Evolutionary conservation across 2,329 filamentous ascomycete species (phyloP).

Genomic region (Sporothrix schenckii): DNA sequence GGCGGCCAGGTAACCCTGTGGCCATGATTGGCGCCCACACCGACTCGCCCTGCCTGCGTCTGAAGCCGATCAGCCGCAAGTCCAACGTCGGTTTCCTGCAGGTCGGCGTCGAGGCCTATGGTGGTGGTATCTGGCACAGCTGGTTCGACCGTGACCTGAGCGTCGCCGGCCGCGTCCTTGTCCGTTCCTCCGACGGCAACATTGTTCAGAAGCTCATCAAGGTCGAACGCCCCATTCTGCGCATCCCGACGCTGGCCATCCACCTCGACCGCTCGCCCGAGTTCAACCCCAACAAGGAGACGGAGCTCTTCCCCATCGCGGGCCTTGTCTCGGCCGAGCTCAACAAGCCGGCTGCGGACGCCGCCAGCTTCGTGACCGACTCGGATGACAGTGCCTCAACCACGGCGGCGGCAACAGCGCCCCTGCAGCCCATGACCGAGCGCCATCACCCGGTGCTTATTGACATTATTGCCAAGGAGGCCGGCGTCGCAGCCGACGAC

Average conservation of each 20-base stretch:
- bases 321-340: constrained; percentile 86
- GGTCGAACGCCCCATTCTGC: constrained; percentile 84
- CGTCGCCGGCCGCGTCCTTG: constrained; percentile 85
- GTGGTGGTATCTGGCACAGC: constrained; percentile 95
- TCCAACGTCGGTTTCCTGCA: constrained; percentile 84
- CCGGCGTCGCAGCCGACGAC: constrained; percentile 68
- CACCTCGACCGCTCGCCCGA: constrained; percentile 84
- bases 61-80: constrained; percentile 95
- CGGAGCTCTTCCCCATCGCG: constrained; percentile 89
- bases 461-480: constrained; percentile 79
- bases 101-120: constrained; percentile 94
- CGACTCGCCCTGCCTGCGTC: constrained; percentile 85
- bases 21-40: constrained; percentile 95
- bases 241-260: constrained; percentile 91
- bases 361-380: constrained; percentile 46
- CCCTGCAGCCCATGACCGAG: constrained; percentile 74
- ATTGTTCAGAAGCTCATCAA: constrained; percentile 86
- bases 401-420: constrained; percentile 52
- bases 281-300: constrained; percentile 97
- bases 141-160: constrained; percentile 97
- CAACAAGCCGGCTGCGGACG: constrained; percentile 60
- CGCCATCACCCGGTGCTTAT: constrained; percentile 89
- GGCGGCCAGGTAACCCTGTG: constrained; percentile 88
- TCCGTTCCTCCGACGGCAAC: constrained; percentile 66
- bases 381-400: constrained; percentile 49